A percentile compares a stretch with the other conserved stretches of the same genome.
These are phyloP conservation scores for Daldinia decipiens DNA, from an alignment of 495 filamentous ascomycete genomes.

Conservation along the genomic window DNA sequence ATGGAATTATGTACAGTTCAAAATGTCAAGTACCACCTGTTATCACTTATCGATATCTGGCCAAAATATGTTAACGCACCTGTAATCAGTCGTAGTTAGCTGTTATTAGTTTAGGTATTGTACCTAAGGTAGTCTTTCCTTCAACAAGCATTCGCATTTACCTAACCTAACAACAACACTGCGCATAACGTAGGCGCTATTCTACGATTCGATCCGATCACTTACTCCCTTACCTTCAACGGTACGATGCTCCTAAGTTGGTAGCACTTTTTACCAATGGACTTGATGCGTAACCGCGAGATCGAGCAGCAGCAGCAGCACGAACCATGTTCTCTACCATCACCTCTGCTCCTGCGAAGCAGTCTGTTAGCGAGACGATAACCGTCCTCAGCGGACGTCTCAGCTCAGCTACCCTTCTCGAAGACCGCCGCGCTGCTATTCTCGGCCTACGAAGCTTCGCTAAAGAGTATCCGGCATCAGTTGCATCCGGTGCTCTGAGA, in stretches of 20 bases:
- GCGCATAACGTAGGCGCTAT: slow-evolving; percentile 8
- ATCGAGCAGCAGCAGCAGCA: slow-evolving; percentile 38
- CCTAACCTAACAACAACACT: slow-evolving; percentile 18
- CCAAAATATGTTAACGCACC: slow-evolving; percentile 1
- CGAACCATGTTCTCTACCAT: slow-evolving; percentile 81
- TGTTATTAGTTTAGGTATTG: neutral
- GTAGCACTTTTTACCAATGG: slow-evolving; percentile 49
- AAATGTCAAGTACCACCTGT: neutral
- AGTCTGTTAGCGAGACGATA: slow-evolving; percentile 94
- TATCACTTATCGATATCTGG: slow-evolving; percentile 17
- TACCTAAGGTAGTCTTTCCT: neutral
- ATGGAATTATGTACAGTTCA: too few relatives aligned
- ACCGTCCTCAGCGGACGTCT: slow-evolving; percentile 86
- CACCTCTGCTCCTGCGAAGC: slow-evolving; percentile 90
- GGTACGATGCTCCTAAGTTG: slow-evolving; percentile 41
- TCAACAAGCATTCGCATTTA: slow-evolving; percentile 2
- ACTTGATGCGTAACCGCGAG: slow-evolving; percentile 42
- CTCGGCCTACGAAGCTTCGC: slow-evolving; percentile 94
- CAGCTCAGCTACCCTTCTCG: slow-evolving; percentile 85
- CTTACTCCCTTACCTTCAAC: slow-evolving; percentile 11
- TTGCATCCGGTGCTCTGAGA: slow-evolving; percentile 89
- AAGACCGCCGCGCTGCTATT: slow-evolving; percentile 93
- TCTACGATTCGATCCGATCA: slow-evolving; percentile 4
- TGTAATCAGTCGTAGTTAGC: neutral
- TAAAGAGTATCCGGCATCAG: slow-evolving; percentile 93